Base-by-base conservation (phyloP, 129 eudicot genomes). In the Ambrosia trifida region DNA sequence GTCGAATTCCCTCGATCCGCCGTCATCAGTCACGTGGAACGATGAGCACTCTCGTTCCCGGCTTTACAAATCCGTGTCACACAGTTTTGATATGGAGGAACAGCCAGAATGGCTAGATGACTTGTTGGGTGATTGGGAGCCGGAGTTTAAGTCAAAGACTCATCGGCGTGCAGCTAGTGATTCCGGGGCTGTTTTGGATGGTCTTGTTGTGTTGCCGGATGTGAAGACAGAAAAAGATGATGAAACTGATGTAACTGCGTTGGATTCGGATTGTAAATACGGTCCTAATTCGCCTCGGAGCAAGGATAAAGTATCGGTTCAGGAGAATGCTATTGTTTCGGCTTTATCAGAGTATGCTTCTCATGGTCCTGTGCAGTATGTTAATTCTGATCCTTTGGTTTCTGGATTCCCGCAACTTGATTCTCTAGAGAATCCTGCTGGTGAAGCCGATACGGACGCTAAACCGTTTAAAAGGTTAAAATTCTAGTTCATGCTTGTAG, bases 201-300 rank as follows among this genome's bases (percentile, higher is more conserved):
- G 78, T 18, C 66, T 76, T 62, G 77, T 38, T 64, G 72, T 75
- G 51, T 51, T 72, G 47, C 76, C 74, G 10, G 52, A 72, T 75
- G 68, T 82, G 45, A 73, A 82, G 52, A 60, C 72, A 12, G 73
- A 73, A 40, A 57, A 66, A 38, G 81, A 70, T 20, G 76, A 58
- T 18, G 66, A 86, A 52, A 18, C 30, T 43, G 46, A 77, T 44
- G 73, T 69, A 57, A 64, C 63, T 49, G 66, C 70, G 2, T 81
- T 79, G 75, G 91, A 79, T 71, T 77, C 95, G 2, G 75, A 65
- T 76, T 82, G 87, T 69, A 36, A 62, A 3, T 90, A 87, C 75
- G 97, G 97, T 38, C 97, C 97, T 43, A 90, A 90, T 63, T 90
- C 97, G 7, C 97, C 97, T 47, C 70, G 95, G 30, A 77, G 75